Evolutionary conservation across 345 rosid species (phyloP).

Genomic region (Bruguiera sexangula): DNA sequence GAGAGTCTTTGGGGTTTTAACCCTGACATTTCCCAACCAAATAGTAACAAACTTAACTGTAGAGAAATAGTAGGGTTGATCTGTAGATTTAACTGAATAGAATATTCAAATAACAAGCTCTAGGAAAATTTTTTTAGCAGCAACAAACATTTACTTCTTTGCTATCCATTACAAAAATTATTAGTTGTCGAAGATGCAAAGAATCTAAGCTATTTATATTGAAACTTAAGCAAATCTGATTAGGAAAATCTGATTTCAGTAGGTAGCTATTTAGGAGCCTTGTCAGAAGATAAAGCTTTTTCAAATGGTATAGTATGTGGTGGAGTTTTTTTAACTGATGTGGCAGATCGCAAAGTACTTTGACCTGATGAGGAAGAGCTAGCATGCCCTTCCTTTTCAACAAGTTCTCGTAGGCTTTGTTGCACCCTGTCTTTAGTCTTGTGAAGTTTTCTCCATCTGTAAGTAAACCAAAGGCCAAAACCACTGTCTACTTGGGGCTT

Average conservation of each 20-base stretch:
- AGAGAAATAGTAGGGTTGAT: too few relatives aligned
- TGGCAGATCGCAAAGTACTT: constrained; percentile 1
- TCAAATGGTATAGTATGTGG: neutral
- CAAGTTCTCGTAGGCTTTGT: constrained; percentile 53
- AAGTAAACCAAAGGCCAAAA: constrained; percentile 61
- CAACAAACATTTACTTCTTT: neutral
- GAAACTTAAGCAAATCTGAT: neutral
- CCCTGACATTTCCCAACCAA: too few relatives aligned
- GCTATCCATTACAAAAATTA: neutral
- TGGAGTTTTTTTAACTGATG: neutral
- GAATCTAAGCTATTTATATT: neutral
- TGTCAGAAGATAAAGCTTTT: constrained; percentile 14
- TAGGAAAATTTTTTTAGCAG: neutral
- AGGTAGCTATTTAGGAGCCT: neutral
- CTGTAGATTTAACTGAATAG: neutral
- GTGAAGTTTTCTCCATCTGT: constrained; percentile 84
- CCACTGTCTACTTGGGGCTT: constrained; percentile 56
- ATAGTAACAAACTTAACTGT: too few relatives aligned
- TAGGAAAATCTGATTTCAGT: neutral
- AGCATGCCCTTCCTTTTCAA: constrained; percentile 46
- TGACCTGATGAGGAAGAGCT: constrained; percentile 3
- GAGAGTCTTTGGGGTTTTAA: too few relatives aligned
- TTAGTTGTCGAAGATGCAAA: neutral
- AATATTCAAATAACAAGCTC: neutral
- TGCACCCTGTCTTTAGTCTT: constrained; percentile 86